phyloP scores from a whole-genome alignment of 495 filamentous ascomycete genomes.

The Xylaria sp. region DNA sequence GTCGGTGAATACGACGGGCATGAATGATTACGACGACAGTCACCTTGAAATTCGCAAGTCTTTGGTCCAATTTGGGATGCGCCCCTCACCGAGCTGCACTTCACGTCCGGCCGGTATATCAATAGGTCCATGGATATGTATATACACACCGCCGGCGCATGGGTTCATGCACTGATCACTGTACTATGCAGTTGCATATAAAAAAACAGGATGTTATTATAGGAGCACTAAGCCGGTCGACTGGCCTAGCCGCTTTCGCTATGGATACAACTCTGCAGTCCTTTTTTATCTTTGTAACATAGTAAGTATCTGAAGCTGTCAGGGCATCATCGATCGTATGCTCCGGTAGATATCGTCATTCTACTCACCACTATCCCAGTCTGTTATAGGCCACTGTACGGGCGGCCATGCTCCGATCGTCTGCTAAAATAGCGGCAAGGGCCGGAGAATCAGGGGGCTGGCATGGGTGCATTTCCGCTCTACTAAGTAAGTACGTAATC shows the following conservation, averaged over 20 bases:
- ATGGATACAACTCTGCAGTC: neutral
- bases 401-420: constrained; percentile 8
- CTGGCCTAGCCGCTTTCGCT: neutral
- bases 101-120: constrained; percentile 24
- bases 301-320: neutral
- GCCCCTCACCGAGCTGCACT: no score
- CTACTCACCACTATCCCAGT: neutral
- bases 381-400: constrained; percentile 1
- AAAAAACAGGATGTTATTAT: neutral
- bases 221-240: neutral
- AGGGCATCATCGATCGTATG: neutral
- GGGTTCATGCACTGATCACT: constrained; percentile 25
- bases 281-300: neutral
- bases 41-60: neutral
- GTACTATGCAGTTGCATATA: constrained; percentile 22
- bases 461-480: constrained; percentile 14
- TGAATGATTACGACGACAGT: neutral
- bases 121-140: neutral
- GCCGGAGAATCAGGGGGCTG: constrained; percentile 12
- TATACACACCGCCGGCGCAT: constrained; percentile 3
- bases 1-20: neutral
- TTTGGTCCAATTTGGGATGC: neutral
- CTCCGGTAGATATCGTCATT: constrained; percentile 5
- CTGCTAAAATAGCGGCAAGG: constrained; percentile 18
- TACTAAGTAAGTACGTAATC: neutral